A percentile compares a stretch with the other conserved stretches of the same genome.
phyloP scores from a whole-genome alignment of 2,329 filamentous ascomycete species.

The Hymenoscyphus repandus region DNA sequence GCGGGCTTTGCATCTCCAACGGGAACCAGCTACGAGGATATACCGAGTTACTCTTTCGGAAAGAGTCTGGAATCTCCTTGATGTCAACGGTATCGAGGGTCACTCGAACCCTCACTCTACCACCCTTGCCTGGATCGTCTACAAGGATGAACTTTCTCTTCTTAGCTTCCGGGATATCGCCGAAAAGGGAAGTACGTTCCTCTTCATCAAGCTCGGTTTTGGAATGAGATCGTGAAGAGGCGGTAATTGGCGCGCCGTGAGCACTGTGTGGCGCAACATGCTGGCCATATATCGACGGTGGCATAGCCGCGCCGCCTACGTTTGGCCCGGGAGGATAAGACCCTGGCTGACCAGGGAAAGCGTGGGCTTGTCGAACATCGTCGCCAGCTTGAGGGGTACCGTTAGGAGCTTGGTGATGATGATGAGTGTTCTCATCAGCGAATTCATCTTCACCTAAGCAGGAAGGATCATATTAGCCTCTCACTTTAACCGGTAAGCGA shows the following conservation, averaged over 20 bases:
- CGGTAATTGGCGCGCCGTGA: conserved; percentile 36
- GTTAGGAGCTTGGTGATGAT: conserved; percentile 58
- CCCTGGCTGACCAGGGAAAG: conserved; percentile 64
- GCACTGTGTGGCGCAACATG: conserved; percentile 38
- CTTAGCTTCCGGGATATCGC: conserved; percentile 82
- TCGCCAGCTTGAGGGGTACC: conserved; percentile 48
- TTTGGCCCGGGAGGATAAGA: conserved; percentile 56
- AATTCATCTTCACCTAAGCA: conserved; percentile 56
- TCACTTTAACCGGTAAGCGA: conserved; percentile 28
- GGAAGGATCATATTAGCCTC: conserved; percentile 29
- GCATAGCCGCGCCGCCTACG: conserved; percentile 54
- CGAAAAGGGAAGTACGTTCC: conserved; percentile 69
- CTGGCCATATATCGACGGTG: conserved; percentile 50
- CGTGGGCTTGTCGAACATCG: conserved; percentile 68
- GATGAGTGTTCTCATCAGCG: conserved; percentile 59
- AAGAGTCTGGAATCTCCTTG: conserved; percentile 92
- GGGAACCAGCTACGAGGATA: conserved; percentile 90
- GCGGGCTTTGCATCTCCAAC: conserved; percentile 84
- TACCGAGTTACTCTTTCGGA: conserved; percentile 83
- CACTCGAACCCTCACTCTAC: conserved; percentile 80
- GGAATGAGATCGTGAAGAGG: conserved; percentile 14
- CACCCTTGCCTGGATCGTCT: conserved; percentile 77
- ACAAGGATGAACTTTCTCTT: conserved; percentile 96
- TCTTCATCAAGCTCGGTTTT: conserved; percentile 35
- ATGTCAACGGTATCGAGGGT: conserved; percentile 92